Percentiles rank a stretch among this genome's conserved stretches.
Conservation (phyloP, 2,329 filamentous ascomycete species). For the Monilinia laxa region DNA sequence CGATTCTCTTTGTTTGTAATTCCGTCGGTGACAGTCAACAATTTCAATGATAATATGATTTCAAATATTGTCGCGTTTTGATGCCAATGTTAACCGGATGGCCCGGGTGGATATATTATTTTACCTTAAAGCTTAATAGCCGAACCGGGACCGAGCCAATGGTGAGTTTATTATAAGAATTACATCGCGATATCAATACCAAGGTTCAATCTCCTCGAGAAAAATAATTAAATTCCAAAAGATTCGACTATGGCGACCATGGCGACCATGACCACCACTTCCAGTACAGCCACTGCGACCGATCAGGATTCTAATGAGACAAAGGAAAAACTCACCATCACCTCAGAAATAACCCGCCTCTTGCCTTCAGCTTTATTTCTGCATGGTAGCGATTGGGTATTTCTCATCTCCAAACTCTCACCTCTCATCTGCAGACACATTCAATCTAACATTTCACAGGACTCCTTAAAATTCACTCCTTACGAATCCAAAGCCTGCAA, state of each 20-base stretch:
- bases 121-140: background rate
- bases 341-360: background rate
- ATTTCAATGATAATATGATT: background rate
- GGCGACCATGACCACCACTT: background rate
- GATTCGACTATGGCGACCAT: background rate
- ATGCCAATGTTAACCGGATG: background rate
- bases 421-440: background rate
- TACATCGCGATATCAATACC: background rate
- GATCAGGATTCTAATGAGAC: background rate
- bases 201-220: background rate
- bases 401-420: background rate
- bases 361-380: slow-evolving; percentile 3
- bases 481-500: background rate
- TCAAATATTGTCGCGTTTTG: background rate
- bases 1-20: background rate
- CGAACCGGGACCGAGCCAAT: background rate
- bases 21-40: background rate
- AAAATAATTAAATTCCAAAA: background rate
- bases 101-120: background rate
- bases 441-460: background rate
- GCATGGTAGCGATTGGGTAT: slow-evolving; percentile 12
- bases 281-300: background rate
- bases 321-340: background rate
- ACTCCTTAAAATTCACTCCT: background rate
- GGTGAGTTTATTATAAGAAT: background rate